phyloP scores from a whole-genome alignment of 768 basidiomycete genomes.

The Trametes sanguinea region DNA sequence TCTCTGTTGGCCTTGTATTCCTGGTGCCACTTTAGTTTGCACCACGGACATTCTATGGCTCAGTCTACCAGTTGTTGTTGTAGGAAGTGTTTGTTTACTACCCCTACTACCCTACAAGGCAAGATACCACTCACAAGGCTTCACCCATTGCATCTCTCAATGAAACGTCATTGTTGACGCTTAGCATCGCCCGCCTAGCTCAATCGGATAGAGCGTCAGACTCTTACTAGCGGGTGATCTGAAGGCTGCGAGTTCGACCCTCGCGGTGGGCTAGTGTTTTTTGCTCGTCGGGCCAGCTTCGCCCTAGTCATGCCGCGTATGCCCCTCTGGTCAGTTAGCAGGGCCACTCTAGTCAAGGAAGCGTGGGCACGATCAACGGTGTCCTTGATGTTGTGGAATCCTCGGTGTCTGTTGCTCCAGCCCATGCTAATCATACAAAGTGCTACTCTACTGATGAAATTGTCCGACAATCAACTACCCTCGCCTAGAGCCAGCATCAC shows the following conservation, averaged over 20 bases:
- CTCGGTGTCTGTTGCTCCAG: neutral
- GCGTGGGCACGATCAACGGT: too few species aligned
- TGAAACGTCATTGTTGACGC: too few species aligned
- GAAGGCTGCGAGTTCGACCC: conserved; percentile 67
- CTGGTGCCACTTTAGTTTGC: neutral
- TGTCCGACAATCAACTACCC: neutral
- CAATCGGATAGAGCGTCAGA: conserved; percentile 71
- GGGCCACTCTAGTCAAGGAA: too few species aligned
- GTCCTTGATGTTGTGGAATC: too few species aligned
- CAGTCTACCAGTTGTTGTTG: too few species aligned
- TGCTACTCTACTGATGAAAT: neutral
- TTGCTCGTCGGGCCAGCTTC: neutral
- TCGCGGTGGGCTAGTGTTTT: conserved; percentile 54
- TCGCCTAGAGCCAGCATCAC: conserved; percentile 52
- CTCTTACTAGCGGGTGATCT: conserved; percentile 52
- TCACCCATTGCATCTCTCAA: too few species aligned
- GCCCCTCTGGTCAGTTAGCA: too few species aligned
- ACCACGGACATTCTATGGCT: neutral
- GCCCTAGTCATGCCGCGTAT: too few species aligned
- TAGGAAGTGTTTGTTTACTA: too few species aligned
- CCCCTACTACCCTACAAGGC: too few species aligned
- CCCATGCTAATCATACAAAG: neutral
- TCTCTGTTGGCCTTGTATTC: neutral
- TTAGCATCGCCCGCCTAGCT: conserved; percentile 54
- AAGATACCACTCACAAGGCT: too few species aligned